These are phyloP conservation scores for Globisporangium emineosum DNA, from an alignment of 352 stramenopile genomes.

Conservation along the genomic window DNA sequence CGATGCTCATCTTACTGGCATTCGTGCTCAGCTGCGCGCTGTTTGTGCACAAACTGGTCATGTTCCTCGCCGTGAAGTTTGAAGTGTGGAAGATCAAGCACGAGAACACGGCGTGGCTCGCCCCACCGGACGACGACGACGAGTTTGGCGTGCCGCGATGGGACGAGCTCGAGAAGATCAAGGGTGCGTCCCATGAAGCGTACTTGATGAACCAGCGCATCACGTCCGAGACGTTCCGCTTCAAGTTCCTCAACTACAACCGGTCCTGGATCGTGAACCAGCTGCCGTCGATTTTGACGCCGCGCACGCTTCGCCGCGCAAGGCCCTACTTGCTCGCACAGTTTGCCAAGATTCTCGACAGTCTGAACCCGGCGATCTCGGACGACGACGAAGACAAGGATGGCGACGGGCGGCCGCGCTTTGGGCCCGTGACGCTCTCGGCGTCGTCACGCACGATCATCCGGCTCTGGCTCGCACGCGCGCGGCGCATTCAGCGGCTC, in stretches of 20 bases:
- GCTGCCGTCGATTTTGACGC: slow-evolving; percentile 94
- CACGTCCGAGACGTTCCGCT: slow-evolving; percentile 95
- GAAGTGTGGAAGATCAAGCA: slow-evolving; percentile 96
- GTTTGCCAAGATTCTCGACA: slow-evolving; percentile 95
- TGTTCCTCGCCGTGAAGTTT: slow-evolving; percentile 85
- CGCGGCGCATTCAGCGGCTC: slow-evolving; percentile 77
- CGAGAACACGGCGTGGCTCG: slow-evolving; percentile 95
- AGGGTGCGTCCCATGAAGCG: slow-evolving; percentile 92
- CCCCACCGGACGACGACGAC: slow-evolving; percentile 86
- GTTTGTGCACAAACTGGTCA: slow-evolving; percentile 64
- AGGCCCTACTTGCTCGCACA: slow-evolving; percentile 95
- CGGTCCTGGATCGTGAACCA: slow-evolving; percentile 95
- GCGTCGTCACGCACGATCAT: slow-evolving; percentile 90
- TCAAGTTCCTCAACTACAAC: slow-evolving; percentile 98
- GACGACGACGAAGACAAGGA: slow-evolving; percentile 92
- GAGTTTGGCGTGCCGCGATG: slow-evolving; percentile 90
- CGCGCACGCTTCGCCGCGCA: slow-evolving; percentile 86
- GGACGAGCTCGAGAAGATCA: slow-evolving; percentile 92
- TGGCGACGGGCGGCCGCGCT: slow-evolving; percentile 52
- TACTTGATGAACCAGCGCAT: slow-evolving; percentile 98
- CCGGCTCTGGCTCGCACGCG: slow-evolving; percentile 89
- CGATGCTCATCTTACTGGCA: slow-evolving; percentile 78
- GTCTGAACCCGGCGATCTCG: slow-evolving; percentile 92
- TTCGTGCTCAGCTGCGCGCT: slow-evolving; percentile 62
- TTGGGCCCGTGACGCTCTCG: slow-evolving; percentile 90